phyloP scores from a whole-genome alignment of 495 filamentous ascomycete genomes.

The Trichoderma virens region DNA sequence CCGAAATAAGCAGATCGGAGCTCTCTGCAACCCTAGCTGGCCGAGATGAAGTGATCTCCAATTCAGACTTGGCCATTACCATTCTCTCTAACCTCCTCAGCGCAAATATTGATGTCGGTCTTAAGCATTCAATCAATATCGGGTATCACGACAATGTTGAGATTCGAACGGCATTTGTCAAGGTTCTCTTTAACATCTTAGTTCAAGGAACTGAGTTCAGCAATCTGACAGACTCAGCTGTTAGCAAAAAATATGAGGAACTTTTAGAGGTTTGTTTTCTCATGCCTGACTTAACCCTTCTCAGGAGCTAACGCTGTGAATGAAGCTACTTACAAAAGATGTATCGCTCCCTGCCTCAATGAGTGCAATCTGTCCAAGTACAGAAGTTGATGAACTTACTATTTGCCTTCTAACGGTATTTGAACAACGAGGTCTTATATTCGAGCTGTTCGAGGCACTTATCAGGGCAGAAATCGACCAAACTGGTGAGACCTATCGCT shows the following conservation, averaged over 20 bases:
- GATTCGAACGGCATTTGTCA: conserved; percentile 59
- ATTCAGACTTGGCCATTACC: conserved; percentile 52
- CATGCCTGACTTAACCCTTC: not conserved
- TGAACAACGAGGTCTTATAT: conserved; percentile 51
- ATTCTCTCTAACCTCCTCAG: conserved; percentile 59
- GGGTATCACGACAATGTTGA: conserved; percentile 60
- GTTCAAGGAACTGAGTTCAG: conserved; percentile 62
- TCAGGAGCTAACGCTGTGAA: conserved; percentile 6
- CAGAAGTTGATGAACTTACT: conserved; percentile 57
- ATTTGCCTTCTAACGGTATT: conserved; percentile 60
- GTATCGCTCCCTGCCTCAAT: conserved; percentile 52
- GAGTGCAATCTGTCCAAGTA: conserved; percentile 54
- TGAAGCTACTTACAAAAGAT: conserved; percentile 49
- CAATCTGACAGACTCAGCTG: conserved; percentile 52
- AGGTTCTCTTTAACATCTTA: conserved; percentile 58
- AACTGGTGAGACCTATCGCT: conserved; percentile 33
- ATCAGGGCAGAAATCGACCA: conserved; percentile 59
- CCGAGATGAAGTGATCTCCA: conserved; percentile 39
- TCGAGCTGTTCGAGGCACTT: conserved; percentile 52
- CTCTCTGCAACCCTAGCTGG: conserved; percentile 27
- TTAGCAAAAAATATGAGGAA: conserved; percentile 57
- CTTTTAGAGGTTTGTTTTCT: conserved; percentile 42
- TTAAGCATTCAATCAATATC: conserved; percentile 57
- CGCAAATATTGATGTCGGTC: conserved; percentile 60
- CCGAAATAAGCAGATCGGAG: conserved; percentile 36